Evolutionary conservation across 805 yeast species (phyloP).

Genomic region (Nakazawaea wickerhamii): DNA sequence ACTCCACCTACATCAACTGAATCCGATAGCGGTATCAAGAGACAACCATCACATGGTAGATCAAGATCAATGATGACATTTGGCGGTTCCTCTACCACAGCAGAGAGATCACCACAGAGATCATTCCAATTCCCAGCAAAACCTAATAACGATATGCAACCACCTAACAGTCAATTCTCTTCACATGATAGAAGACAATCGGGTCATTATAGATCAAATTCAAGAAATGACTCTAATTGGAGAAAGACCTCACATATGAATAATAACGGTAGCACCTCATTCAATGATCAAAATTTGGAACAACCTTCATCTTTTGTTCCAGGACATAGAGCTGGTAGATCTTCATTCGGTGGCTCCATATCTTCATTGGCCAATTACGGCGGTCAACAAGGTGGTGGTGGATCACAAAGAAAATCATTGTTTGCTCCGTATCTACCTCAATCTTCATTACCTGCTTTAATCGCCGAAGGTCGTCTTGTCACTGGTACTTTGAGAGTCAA

Average conservation of each 20-base stretch:
- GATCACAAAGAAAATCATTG: slow-evolving; percentile 63
- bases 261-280: slow-evolving; percentile 15
- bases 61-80: slow-evolving; percentile 24
- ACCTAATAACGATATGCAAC: slow-evolving; percentile 29
- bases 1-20: slow-evolving; percentile 23
- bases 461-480: slow-evolving; percentile 85
- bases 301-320: slow-evolving; percentile 47
- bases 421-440: slow-evolving; percentile 97
- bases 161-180: slow-evolving; percentile 50
- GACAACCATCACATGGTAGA: slow-evolving; percentile 26
- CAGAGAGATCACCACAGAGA: slow-evolving; percentile 38
- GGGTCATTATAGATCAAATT: slow-evolving; percentile 31
- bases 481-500: slow-evolving; percentile 92
- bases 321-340: slow-evolving; percentile 65
- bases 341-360: slow-evolving; percentile 63
- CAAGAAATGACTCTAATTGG: slow-evolving; percentile 56
- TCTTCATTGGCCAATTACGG: slow-evolving; percentile 42
- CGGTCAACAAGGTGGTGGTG: slow-evolving; percentile 18
- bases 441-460: slow-evolving; percentile 81
- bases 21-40: slow-evolving; percentile 15
- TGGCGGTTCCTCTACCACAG: slow-evolving; percentile 16
- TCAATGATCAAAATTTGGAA: slow-evolving; percentile 17
- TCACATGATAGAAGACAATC: slow-evolving; percentile 38
- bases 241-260: slow-evolving; percentile 45
- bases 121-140: slow-evolving; percentile 64